phyloP scores from a whole-genome alignment of 305 asterid species.

The Fraxinus latifolia region DNA sequence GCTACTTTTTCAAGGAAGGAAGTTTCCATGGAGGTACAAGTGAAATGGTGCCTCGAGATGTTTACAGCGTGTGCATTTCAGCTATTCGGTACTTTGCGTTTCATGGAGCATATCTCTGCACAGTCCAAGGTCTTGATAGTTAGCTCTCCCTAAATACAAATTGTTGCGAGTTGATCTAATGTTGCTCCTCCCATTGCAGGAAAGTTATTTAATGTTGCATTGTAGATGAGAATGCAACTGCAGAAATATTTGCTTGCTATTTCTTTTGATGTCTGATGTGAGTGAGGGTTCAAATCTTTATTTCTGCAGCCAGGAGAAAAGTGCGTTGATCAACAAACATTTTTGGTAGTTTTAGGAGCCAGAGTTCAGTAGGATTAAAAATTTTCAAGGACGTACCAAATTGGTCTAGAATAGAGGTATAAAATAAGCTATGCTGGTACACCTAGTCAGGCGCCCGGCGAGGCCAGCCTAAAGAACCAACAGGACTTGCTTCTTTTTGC shows the following conservation, averaged over 20 bases:
- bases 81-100: neutral
- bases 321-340: neutral
- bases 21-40: neutral
- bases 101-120: neutral
- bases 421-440: neutral
- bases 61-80: neutral
- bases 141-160: neutral
- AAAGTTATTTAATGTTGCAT: neutral
- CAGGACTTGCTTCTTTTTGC: neutral
- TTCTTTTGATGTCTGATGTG: no score
- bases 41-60: neutral
- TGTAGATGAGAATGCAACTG: neutral
- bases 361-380: neutral
- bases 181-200: neutral
- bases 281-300: neutral
- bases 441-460: neutral
- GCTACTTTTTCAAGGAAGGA: neutral
- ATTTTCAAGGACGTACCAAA: neutral
- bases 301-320: neutral
- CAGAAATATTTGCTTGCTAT: neutral
- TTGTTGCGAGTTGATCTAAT: neutral
- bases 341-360: neutral
- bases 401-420: neutral
- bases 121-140: neutral
- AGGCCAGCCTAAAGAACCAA: neutral